Conservation (phyloP, 2,329 filamentous ascomycete species). For the Colletotrichum tropicale region DNA sequence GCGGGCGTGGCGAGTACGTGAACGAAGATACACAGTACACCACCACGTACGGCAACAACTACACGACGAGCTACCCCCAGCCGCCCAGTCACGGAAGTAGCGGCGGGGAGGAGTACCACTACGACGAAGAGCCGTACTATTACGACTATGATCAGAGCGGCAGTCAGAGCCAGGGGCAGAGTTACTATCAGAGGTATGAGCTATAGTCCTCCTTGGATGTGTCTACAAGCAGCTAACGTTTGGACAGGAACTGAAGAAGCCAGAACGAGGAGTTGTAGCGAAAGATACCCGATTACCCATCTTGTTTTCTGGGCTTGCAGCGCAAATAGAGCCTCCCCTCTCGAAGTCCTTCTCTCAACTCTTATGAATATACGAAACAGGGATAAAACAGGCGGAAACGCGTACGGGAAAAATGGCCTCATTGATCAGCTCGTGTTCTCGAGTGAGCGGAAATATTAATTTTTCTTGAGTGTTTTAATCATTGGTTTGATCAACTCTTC, state of each 20-base stretch:
- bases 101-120: slow-evolving; percentile 36
- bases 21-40: slow-evolving; percentile 36
- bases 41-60: slow-evolving; percentile 26
- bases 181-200: neutral
- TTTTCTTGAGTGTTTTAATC: neutral
- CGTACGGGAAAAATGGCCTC: neutral
- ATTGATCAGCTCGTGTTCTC: neutral
- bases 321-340: neutral
- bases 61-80: slow-evolving; percentile 23
- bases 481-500: neutral
- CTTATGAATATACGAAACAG: neutral
- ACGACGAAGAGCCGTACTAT: slow-evolving; percentile 29
- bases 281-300: neutral
- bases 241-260: neutral
- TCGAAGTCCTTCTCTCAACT: neutral
- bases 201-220: neutral
- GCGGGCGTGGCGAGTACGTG: slow-evolving; percentile 39
- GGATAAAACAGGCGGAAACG: neutral
- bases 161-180: neutral
- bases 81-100: slow-evolving; percentile 36
- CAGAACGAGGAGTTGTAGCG: neutral
- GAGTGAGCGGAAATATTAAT: neutral
- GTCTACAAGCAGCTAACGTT: neutral
- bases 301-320: neutral
- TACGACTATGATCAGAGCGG: slow-evolving; percentile 22